Percentiles rank a stretch among this genome's conserved stretches.
Conservation (phyloP, 495 filamentous ascomycete species). For the Xanthoparmelia taractica region DNA sequence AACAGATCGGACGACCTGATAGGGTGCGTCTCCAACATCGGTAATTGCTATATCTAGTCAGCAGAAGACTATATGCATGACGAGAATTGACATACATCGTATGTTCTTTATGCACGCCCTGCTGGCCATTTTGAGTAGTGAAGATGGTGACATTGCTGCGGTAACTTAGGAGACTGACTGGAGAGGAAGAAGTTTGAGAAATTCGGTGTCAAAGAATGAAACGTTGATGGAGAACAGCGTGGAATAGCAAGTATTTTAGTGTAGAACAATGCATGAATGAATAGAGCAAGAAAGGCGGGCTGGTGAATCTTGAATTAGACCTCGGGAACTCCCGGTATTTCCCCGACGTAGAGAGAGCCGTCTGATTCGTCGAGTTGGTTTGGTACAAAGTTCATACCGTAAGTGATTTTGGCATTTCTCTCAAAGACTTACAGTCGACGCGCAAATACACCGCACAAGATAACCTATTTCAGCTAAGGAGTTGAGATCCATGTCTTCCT, state of each 20-base stretch:
- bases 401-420: neutral
- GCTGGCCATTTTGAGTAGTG: slow-evolving; percentile 38
- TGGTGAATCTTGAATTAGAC: neutral
- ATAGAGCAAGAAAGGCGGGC: neutral
- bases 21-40: slow-evolving; percentile 59
- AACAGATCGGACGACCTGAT: slow-evolving; percentile 50
- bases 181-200: neutral
- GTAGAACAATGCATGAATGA: neutral
- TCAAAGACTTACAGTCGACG: neutral
- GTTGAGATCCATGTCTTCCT: slow-evolving; percentile 37
- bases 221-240: neutral
- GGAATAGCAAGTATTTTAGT: neutral
- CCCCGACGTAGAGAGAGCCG: neutral
- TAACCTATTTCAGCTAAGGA: neutral
- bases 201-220: neutral
- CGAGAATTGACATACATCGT: slow-evolving; percentile 31
- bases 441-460: neutral
- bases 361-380: neutral
- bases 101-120: slow-evolving; percentile 42
- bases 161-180: neutral
- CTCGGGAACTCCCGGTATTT: neutral
- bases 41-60: slow-evolving; percentile 38
- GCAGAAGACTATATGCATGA: neutral
- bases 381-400: neutral
- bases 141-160: slow-evolving; percentile 36